These are phyloP conservation scores for Cryptosporidium muris DNA, from an alignment of 169 alveolate species.

Conservation along the genomic window DNA sequence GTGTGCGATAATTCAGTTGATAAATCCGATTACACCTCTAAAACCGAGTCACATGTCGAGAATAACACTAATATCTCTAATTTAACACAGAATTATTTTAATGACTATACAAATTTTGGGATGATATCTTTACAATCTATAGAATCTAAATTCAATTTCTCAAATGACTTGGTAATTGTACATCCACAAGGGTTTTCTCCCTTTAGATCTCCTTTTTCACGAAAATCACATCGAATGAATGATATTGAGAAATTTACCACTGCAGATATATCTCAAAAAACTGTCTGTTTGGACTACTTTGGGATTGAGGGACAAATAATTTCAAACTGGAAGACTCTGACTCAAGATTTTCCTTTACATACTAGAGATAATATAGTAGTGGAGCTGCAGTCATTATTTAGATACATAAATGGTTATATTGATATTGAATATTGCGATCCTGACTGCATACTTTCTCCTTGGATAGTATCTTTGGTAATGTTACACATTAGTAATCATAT, in stretches of 20 bases:
- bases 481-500: constrained; percentile 50
- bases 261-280: too few species aligned
- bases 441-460: constrained; percentile 30
- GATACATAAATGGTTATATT: constrained; percentile 72
- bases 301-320: constrained; percentile 8
- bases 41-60: not conserved
- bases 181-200: constrained; percentile 44
- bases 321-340: constrained; percentile 15
- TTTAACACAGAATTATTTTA: not conserved
- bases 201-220: not conserved
- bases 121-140: not conserved
- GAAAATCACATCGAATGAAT: constrained; percentile 27
- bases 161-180: not conserved
- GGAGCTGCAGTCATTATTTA: constrained; percentile 72
- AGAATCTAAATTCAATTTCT: too few species aligned
- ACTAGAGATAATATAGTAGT: not conserved
- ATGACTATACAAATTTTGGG: constrained; percentile 42
- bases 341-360: not conserved
- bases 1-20: not conserved
- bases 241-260: not conserved
- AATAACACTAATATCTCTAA: not conserved
- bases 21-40: not conserved
- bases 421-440: constrained; percentile 72
- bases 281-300: not conserved
- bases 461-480: constrained; percentile 36